Base-by-base conservation (phyloP, 208 protist species). In the Trypanosoma boissoni region DNA sequence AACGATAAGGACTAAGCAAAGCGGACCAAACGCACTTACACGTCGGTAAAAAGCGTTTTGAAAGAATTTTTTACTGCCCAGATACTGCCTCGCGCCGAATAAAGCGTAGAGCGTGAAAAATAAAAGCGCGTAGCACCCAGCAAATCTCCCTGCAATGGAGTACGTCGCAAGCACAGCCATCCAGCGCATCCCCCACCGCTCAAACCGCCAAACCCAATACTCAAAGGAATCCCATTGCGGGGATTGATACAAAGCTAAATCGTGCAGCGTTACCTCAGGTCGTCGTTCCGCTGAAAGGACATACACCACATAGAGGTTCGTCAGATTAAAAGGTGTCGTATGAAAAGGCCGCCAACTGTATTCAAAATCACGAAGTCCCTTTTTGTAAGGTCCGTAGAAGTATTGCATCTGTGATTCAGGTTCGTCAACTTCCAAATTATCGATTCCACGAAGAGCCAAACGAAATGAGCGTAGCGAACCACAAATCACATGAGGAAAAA, bases 331-430 rank as follows among this genome's bases (percentile, higher is more conserved):
- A 3, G 67, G 68, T 39, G 64, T 68, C 31, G 77, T 83, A 54
- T 68, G 75, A 59, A 80, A 80, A 2, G 80, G 77, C 53, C 77
- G 76, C 83, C 86, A 92, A 54, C 76, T 76, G 50, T 88, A 88
- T 21, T 55, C 53, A 62, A 89, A 89, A 37, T 61, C 61, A 27
- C 62, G 57, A 36, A 16, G 31, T 10, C 54, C 18, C 53, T 54
- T 28, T 20, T 51, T 23, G 46, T 83, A 86, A 1, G 86, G 74
- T 1, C 82, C 82, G 44, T 74, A 88, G 58, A 88, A 92, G 54
- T 84, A 84, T 67, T 92, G 86, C 54, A 78, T 31, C 61, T 89
- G 80, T 23, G 74, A 52, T 56, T 84, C 81, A 16, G 82, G 82
- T 61, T 92, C 82, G 44, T 85, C 86, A 4, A 59, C 21, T 1